These are phyloP conservation scores for Adansonia grandidieri DNA, from an alignment of 441 rosid genomes.

Conservation along the genomic window DNA sequence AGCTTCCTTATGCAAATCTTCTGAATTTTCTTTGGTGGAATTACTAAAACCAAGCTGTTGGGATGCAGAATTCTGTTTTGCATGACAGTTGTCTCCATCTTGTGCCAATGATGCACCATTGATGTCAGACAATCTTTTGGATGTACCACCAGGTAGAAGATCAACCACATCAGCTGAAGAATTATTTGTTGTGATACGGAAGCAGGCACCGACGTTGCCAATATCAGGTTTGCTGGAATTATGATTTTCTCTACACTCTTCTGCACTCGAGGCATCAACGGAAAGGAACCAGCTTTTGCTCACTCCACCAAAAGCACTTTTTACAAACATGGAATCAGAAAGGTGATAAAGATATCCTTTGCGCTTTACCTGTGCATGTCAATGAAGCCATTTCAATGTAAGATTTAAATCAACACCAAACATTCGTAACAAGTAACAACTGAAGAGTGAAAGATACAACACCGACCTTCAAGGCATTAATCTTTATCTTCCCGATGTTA, in stretches of 20 bases:
- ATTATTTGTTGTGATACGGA: constrained; percentile 7
- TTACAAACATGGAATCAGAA: constrained; percentile 53
- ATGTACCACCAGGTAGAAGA: constrained; percentile 22
- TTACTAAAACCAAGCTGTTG: constrained; percentile 18
- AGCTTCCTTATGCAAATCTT: constrained; percentile 25
- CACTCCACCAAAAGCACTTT: constrained; percentile 51
- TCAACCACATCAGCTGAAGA: constrained; percentile 29
- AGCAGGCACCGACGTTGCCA: constrained; percentile 12
- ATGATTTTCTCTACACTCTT: constrained; percentile 28
- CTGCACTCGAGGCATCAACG: constrained; percentile 47
- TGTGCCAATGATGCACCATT: constrained; percentile 25
- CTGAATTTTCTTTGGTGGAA: constrained; percentile 10
- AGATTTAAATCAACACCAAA: no score
- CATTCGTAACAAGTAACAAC: background rate
- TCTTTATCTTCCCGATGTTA: constrained; percentile 43
- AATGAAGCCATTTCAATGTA: constrained; percentile 1
- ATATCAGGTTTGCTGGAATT: constrained; percentile 5
- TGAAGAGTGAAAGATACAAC: background rate
- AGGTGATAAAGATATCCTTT: constrained; percentile 50
- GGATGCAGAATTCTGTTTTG: constrained; percentile 26
- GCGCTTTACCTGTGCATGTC: constrained; percentile 53
- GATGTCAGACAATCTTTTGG: constrained; percentile 22
- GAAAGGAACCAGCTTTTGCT: constrained; percentile 50
- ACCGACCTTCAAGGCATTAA: constrained; percentile 56
- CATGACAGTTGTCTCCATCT: constrained; percentile 21